Conservation (phyloP, 495 filamentous ascomycete genomes). For the Aspergillus steynii region DNA sequence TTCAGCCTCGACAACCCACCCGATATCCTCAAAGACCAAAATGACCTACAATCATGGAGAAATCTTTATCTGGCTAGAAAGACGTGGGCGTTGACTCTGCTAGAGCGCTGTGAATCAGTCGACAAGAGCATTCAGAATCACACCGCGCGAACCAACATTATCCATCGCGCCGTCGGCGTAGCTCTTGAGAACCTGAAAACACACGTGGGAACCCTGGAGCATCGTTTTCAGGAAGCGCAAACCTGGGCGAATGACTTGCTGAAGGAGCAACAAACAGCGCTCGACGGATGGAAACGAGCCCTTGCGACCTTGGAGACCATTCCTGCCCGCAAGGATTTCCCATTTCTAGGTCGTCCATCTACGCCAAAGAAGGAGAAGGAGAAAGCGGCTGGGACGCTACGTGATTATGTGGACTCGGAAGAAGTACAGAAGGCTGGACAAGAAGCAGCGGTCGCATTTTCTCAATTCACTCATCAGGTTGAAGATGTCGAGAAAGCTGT, state of each 20-base stretch:
- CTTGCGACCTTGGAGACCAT: conserved; percentile 63
- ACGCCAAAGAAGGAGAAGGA: conserved; percentile 42
- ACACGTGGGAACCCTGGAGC: conserved; percentile 71
- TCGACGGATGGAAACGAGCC: conserved; percentile 68
- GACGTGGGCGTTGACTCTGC: conserved; percentile 71
- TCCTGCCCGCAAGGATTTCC: conserved; percentile 58
- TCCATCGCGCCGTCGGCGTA: conserved; percentile 70
- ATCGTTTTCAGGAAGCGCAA: conserved; percentile 71
- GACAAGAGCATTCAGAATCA: conserved; percentile 52
- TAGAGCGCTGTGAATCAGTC: conserved; percentile 61
- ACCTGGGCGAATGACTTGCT: conserved; percentile 69
- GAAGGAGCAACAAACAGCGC: conserved; percentile 66
- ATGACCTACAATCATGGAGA: conserved; percentile 78
- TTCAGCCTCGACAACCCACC: conserved; percentile 63
- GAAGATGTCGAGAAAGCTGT: conserved; percentile 53
- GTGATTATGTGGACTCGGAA: conserved; percentile 69
- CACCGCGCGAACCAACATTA: conserved; percentile 67
- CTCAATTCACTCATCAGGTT: conserved; percentile 54
- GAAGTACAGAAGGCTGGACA: conserved; percentile 65
- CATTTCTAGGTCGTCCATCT: conserved; percentile 46
- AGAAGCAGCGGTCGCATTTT: conserved; percentile 45
- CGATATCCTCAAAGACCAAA: conserved; percentile 70
- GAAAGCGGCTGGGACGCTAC: conserved; percentile 52
- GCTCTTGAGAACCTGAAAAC: conserved; percentile 80
- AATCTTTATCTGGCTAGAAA: conserved; percentile 72